Percentiles rank a stretch among this genome's conserved stretches.
These are phyloP conservation scores for Guyanaporus albipodus DNA, from an alignment of 768 basidiomycete genomes.

Conservation along the genomic window DNA sequence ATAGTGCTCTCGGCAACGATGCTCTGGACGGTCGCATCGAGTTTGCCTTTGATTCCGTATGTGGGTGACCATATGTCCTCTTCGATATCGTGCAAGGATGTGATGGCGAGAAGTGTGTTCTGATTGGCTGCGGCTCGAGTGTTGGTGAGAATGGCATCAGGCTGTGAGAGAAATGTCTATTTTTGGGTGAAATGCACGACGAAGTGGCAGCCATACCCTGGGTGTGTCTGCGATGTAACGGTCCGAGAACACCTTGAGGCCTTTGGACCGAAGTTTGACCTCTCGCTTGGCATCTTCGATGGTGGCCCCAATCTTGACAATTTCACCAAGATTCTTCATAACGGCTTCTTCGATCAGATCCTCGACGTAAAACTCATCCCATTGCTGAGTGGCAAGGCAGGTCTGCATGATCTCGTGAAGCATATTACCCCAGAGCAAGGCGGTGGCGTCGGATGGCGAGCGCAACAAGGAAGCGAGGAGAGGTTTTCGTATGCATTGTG, in stretches of 20 bases:
- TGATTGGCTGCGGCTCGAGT: conserved; percentile 51
- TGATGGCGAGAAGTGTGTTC: conserved; percentile 63
- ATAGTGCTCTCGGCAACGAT: conserved; percentile 48
- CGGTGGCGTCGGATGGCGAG: conserved; percentile 53
- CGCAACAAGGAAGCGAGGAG: conserved; percentile 67
- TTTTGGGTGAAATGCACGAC: not conserved
- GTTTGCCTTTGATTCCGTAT: conserved; percentile 92
- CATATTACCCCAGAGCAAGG: conserved; percentile 88
- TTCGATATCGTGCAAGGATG: conserved; percentile 80
- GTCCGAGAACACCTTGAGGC: conserved; percentile 58
- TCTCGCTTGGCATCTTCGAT: conserved; percentile 66
- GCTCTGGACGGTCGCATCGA: conserved; percentile 84
- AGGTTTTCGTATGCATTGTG: conserved; percentile 82
- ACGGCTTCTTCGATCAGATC: conserved; percentile 55
- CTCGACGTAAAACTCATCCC: conserved; percentile 64
- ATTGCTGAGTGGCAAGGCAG: conserved; percentile 57
- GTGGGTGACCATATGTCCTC: conserved; percentile 98
- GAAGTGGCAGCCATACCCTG: conserved; percentile 43
- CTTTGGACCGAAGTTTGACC: conserved; percentile 56
- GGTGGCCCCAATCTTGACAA: conserved; percentile 54
- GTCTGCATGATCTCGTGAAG: conserved; percentile 89
- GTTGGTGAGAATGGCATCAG: conserved; percentile 62
- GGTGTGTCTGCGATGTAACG: conserved; percentile 63
- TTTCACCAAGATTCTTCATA: conserved; percentile 49
- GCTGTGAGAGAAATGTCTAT: conserved; percentile 35